phyloP scores from a whole-genome alignment of 805 yeast genomes.

The Metschnikowia lachancei region DNA sequence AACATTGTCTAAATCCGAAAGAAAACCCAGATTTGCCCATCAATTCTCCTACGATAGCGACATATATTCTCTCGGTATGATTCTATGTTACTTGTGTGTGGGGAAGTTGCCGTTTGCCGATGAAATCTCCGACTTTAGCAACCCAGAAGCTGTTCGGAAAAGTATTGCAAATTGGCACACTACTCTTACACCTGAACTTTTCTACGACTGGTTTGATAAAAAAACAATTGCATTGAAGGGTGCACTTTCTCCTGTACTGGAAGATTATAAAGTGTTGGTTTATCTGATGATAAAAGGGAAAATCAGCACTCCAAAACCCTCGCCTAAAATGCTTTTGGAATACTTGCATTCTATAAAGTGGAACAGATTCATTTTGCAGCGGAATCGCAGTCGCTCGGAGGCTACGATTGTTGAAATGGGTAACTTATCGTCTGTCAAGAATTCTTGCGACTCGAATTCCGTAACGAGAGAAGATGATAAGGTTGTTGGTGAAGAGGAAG shows the following conservation, averaged over 20 bases:
- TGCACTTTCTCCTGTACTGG: conserved; percentile 2
- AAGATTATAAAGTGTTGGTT: conserved; percentile 23
- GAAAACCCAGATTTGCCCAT: conserved; percentile 35
- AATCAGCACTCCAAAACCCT: conserved; percentile 8
- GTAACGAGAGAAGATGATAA: not conserved
- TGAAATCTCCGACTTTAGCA: conserved; percentile 15
- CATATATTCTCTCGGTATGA: conserved; percentile 79
- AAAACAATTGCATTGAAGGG: conserved; percentile 1
- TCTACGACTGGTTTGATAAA: conserved; percentile 29
- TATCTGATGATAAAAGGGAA: conserved; percentile 35
- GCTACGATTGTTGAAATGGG: conserved; percentile 12
- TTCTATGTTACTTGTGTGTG: conserved; percentile 71
- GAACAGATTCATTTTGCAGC: conserved; percentile 9
- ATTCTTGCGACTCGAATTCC: not conserved
- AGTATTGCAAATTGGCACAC: conserved; percentile 34
- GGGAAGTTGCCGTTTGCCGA: conserved; percentile 59
- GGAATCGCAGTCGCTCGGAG: conserved; percentile 23
- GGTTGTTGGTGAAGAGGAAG: not conserved
- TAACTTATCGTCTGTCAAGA: not conserved
- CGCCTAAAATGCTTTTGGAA: conserved; percentile 19
- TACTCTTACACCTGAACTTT: conserved; percentile 19
- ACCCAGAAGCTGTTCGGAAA: conserved; percentile 30
- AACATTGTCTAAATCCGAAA: conserved; percentile 21
- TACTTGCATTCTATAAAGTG: conserved; percentile 25
- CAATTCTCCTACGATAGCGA: conserved; percentile 75